Evolutionary conservation across 208 protist genomes (phyloP), one percentile per base, ranked within the genome.

Genomic region (Angomonas deanei): DNA sequence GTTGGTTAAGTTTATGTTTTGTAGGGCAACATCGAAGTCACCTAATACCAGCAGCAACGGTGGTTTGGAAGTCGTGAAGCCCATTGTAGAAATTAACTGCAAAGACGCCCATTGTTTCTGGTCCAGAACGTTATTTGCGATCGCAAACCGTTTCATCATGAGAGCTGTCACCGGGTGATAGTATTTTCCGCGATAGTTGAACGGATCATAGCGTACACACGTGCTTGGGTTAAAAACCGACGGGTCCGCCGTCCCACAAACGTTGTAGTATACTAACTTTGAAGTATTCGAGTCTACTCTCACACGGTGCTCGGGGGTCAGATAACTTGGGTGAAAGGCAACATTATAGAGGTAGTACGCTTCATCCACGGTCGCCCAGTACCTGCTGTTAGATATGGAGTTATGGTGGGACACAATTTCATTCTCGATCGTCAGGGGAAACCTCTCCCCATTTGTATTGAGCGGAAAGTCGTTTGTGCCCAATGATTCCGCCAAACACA

Each of bases 391-490:
- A 10, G 23, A 23, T 6, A 0, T 31, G 30, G 23, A 30, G 30
- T 28, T 15, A 13, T 21, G 17, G 8, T 50, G 19, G 46, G 30
- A 49, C 15, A 70, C n/a, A 13, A 73, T 61, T 1, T 58, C 58
- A 23, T 49, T 56, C 50, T 78, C 64, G n/a, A 70, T 74, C 0
- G 53, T 56, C 0, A 19, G 56, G 17, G 76, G 69, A 48, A 92
- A 84, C 0, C 62, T 68, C 36, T 93, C 82, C 13, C 86, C 86
- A 48, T 88, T 93, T 4, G 83, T 90, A 61, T 73, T 86, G 10
- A 80, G 59, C 3, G 78, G 80, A 0, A 42, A 33, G 6, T 31
- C 13, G 21, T 66, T 32, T 30, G 48, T 3, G 27, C 1, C 30
- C 2, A 4, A 8, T n/a, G 26, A n/a, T n/a, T n/a, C n/a, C n/a